Conservation (phyloP, 1,284 basidiomycete species). For the Melampsora abietis-canadensis region DNA sequence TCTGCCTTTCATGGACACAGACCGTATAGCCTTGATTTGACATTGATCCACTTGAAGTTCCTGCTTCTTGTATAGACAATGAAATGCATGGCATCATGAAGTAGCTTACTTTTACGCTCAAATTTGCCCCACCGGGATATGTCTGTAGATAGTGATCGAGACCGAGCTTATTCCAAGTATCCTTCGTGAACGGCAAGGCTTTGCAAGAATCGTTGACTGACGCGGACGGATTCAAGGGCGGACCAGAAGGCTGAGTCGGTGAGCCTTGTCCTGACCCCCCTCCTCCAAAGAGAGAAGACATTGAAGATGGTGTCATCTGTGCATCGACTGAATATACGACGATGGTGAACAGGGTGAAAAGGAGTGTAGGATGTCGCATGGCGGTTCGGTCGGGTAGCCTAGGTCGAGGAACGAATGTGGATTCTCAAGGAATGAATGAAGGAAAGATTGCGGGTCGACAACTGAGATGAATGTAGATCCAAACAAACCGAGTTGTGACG, state of each 20-base stretch:
- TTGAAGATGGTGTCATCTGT: neutral
- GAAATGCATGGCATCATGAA: neutral
- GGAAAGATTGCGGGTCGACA: too few species aligned
- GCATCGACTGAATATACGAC: neutral
- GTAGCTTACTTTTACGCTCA: conserved; percentile 29
- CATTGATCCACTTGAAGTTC: neutral
- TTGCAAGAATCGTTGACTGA: conserved; percentile 26
- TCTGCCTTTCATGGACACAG: too few species aligned
- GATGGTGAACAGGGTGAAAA: conserved; percentile 1
- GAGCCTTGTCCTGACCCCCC: neutral
- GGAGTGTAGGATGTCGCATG: neutral
- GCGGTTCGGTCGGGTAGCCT: conserved; percentile 1
- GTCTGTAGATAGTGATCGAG: conserved; percentile 30
- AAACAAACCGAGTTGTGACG: neutral
- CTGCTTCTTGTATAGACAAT: neutral
- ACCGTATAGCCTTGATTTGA: too few species aligned
- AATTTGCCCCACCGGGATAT: conserved; percentile 36
- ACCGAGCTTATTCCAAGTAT: conserved; percentile 33
- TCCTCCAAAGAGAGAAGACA: neutral
- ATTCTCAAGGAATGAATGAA: neutral
- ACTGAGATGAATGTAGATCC: neutral
- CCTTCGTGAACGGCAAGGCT: conserved; percentile 24
- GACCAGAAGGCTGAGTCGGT: conserved; percentile 5
- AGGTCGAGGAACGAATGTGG: neutral
- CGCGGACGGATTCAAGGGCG: conserved; percentile 23